Conservation (phyloP, 2,329 filamentous ascomycete genomes). For the Paecilomyces sp. region DNA sequence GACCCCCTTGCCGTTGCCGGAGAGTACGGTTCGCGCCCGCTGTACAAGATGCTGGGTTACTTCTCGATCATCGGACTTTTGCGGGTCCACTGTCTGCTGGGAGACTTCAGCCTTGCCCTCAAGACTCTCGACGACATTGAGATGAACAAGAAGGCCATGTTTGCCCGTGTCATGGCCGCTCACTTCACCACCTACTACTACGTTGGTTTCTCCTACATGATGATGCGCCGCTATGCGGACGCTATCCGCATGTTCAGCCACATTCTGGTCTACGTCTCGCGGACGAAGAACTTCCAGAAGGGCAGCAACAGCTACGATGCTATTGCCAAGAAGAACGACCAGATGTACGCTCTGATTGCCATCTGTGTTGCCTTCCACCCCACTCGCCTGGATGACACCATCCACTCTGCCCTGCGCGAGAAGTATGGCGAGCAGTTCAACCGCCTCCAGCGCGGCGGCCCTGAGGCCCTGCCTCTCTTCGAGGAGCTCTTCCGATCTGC, state of each 20-base stretch:
- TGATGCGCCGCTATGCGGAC: conserved; percentile 99
- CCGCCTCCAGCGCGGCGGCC: conserved; percentile 91
- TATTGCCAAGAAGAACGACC: conserved; percentile 99
- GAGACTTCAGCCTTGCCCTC: conserved; percentile 94
- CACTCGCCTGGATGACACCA: conserved; percentile 94
- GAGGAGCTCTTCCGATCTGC: conserved; percentile 96
- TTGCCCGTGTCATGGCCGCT: conserved; percentile 97
- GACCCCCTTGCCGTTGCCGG: conserved; percentile 82
- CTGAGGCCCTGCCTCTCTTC: conserved; percentile 90
- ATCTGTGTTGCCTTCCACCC: conserved; percentile 99
- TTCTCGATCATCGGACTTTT: conserved; percentile 98
- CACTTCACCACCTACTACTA: conserved; percentile 99
- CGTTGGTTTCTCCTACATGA: conserved; percentile 99
- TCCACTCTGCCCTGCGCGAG: conserved; percentile 94
- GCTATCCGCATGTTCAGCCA: conserved; percentile 99
- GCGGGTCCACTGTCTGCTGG: conserved; percentile 90
- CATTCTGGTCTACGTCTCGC: conserved; percentile 96
- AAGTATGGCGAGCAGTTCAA: conserved; percentile 99
- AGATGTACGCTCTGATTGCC: conserved; percentile 98
- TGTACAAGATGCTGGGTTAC: conserved; percentile 98
- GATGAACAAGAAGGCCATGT: conserved; percentile 99
- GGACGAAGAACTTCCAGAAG: conserved; percentile 99
- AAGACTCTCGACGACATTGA: conserved; percentile 99
- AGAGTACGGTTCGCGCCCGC: conserved; percentile 86
- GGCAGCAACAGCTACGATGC: conserved; percentile 83